Evolutionary conservation across 2,329 filamentous ascomycete genomes (phyloP).

Genomic region (Monosporascus sp.): DNA sequence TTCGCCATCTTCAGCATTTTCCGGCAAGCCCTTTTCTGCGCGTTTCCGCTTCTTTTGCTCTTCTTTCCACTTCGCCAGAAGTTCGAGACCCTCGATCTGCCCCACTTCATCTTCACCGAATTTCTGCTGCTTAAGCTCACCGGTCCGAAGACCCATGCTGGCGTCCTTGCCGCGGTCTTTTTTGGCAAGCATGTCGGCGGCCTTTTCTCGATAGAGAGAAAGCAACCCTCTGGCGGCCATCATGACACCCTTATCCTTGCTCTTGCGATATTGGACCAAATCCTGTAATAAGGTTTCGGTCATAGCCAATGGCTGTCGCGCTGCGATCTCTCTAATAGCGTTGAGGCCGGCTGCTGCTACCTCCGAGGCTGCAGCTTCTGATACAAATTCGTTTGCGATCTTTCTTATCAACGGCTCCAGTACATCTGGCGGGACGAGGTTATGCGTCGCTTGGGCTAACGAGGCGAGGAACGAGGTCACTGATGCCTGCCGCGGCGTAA

Average conservation of each 20-base stretch:
- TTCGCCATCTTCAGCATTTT: conserved; percentile 55
- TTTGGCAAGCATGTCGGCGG: conserved; percentile 82
- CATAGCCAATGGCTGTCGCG: conserved; percentile 92
- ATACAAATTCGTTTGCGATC: conserved; percentile 98
- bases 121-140: conserved; percentile 68
- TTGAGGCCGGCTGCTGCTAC: conserved; percentile 91
- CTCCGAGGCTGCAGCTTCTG: conserved; percentile 84
- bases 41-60: conserved; percentile 75
- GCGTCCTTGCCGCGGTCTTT: conserved; percentile 89
- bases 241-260: conserved; percentile 98
- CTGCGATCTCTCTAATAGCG: conserved; percentile 90
- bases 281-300: conserved; percentile 93
- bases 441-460: conserved; percentile 86
- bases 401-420: conserved; percentile 88
- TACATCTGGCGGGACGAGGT: conserved; percentile 84
- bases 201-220: conserved; percentile 85
- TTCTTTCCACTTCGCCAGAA: conserved; percentile 89
- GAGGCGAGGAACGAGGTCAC: conserved; percentile 93
- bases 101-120: conserved; percentile 80
- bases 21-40: conserved; percentile 61
- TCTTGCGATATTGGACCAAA: conserved; percentile 91
- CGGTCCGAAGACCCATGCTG: conserved; percentile 71
- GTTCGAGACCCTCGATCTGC: conserved; percentile 84
- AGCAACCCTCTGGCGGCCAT: conserved; percentile 95
- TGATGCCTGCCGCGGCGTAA: conserved; percentile 80